Base-by-base conservation (phyloP, 164 flowering plant species). In the Taxillus chinensis region DNA sequence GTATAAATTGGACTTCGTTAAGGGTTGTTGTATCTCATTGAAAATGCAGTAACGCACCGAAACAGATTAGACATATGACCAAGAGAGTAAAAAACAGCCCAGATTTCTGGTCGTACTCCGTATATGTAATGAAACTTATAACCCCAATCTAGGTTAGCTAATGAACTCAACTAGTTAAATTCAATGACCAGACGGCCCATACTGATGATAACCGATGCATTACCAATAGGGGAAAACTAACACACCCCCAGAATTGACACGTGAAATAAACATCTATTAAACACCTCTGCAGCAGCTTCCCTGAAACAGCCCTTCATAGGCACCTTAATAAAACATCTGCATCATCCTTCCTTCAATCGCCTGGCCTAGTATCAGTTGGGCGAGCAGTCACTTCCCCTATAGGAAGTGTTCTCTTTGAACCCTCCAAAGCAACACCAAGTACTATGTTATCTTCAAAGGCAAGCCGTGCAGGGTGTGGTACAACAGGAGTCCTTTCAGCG, bases 401-500 rank as follows among this genome's bases (percentile, higher is more conserved):
- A n/a, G 98, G 96, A 14, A 92, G 90, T 39, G 84, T 85, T 68
- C 86, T 73, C 67, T 81, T 85, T 45, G 87, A 81, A 5, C 90
- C 90, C 17, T 81, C 84, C 64, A 85, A 67, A 49, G 90, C 87
- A 65, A 85, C 87, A 39, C 86, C 87, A 27, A 85, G 86, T 41
- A 85, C 82, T 45, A 85, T 75, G 56, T 85, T 85, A 57, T 85
- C 90, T 69, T 83, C 86, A 69, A 79, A 17, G 5, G 67, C 68
- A 45, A 82, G 71, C 53, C 70, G 60, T 59, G 57, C 13, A 57
- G 82, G 37, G n/a, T 76, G 59, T 16, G 66, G 71, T 10, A 70
- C 4, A 38, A 51, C 72, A 39, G 74, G 67, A 41, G 17, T 37
- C 64, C 52, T 73, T 45, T 77, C 80, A 53, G 56, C 67, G 59